Evolutionary conservation across 345 rosid genomes (phyloP).

Genomic region (Geranium brycei): DNA sequence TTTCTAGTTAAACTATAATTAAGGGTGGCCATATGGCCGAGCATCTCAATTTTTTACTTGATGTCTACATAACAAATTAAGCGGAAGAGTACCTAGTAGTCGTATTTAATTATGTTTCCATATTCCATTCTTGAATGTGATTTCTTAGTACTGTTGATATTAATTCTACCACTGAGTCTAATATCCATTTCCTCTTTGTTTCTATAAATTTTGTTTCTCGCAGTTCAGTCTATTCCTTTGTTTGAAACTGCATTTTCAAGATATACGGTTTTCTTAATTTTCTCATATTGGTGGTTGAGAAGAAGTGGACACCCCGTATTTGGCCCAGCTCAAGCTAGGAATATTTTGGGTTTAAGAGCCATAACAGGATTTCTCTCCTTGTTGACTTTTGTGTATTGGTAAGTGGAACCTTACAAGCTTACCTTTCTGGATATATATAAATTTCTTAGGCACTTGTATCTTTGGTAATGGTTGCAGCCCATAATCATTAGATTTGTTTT

Average conservation of each 20-base stretch:
- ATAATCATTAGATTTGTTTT: background rate
- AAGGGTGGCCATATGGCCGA: background rate
- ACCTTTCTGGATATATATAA: background rate
- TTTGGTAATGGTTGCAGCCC: background rate
- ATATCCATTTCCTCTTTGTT: background rate
- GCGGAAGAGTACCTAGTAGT: background rate
- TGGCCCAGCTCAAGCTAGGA: conserved; percentile 56
- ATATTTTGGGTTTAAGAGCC: conserved; percentile 57
- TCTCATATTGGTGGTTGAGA: conserved; percentile 69
- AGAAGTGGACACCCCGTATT: conserved; percentile 55
- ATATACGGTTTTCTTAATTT: conserved; percentile 43
- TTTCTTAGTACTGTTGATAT: background rate
- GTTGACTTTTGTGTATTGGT: conserved; percentile 65
- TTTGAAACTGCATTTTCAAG: conserved; percentile 65
- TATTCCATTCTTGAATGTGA: background rate
- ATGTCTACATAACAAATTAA: background rate
- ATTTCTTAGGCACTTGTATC: background rate
- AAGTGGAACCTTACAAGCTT: conserved; percentile 12
- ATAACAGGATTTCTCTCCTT: conserved; percentile 61
- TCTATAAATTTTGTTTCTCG: conserved; percentile 20
- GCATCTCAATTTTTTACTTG: background rate
- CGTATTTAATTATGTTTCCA: background rate
- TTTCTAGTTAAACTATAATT: background rate
- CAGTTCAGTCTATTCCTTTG: conserved; percentile 79
- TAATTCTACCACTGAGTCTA: background rate